Percentiles rank a stretch among this genome's conserved stretches.
These are phyloP conservation scores for Chalaropsis thielavioides DNA, from an alignment of 2,329 filamentous ascomycete species.

Conservation along the genomic window DNA sequence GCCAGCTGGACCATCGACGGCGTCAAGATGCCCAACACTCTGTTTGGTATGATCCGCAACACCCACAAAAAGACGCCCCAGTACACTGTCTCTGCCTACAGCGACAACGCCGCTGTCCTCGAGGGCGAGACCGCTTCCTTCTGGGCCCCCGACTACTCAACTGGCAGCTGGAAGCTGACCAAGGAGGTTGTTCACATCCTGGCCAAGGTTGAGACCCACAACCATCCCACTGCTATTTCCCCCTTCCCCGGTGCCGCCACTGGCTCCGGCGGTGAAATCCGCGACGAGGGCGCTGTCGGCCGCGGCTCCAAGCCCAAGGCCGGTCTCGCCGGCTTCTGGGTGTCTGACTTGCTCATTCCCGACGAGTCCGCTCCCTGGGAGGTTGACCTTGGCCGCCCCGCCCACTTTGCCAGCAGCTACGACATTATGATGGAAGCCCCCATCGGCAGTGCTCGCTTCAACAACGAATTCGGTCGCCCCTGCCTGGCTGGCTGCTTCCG, in stretches of 20 bases:
- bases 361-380: conserved; percentile 78
- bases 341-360: conserved; percentile 85
- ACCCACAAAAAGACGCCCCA: conserved; percentile 73
- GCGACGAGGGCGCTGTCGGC: conserved; percentile 89
- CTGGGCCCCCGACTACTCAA: conserved; percentile 79
- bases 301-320: conserved; percentile 86
- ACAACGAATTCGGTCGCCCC: conserved; percentile 93
- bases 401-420: conserved; percentile 81
- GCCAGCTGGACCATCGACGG: conserved; percentile 92
- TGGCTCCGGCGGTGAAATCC: conserved; percentile 86
- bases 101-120: conserved; percentile 90
- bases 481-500: conserved; percentile 82
- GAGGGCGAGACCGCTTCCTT: conserved; percentile 32
- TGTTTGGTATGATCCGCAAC: conserved; percentile 94
- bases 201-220: conserved; percentile 94
- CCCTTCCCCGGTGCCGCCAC: conserved; percentile 88
- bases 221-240: conserved; percentile 91
- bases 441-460: conserved; percentile 87
- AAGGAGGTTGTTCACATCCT: conserved; percentile 80
- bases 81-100: conserved; percentile 88
- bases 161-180: conserved; percentile 73
- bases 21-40: conserved; percentile 57
- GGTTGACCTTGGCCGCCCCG: conserved; percentile 72
- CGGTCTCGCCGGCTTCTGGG: conserved; percentile 82
- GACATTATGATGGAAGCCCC: conserved; percentile 98